These are phyloP conservation scores for Vachellia pachyceras DNA, from an alignment of 306 rosid genomes.

Conservation along the genomic window DNA sequence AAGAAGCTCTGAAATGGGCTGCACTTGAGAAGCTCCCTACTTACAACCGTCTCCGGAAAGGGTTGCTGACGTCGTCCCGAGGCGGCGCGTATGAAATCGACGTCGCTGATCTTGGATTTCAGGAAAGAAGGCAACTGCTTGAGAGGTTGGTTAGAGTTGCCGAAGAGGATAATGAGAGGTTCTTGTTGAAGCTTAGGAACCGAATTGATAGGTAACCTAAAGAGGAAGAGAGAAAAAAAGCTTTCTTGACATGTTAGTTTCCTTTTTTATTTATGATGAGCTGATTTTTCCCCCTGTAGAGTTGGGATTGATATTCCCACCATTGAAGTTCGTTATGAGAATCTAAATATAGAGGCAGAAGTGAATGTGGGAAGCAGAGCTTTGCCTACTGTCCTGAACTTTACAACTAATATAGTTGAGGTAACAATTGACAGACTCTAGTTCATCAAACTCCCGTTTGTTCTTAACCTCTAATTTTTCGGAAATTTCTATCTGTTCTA, in stretches of 20 bases:
- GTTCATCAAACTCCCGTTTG: not conserved
- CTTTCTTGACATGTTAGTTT: not conserved
- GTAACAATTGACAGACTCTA: constrained; percentile 31
- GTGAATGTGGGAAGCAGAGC: constrained; percentile 73
- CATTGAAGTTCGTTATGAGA: constrained; percentile 75
- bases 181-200: constrained; percentile 60
- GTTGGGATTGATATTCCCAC: constrained; percentile 73
- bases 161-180: constrained; percentile 56
- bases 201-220: constrained; percentile 65
- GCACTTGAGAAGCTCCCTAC: constrained; percentile 79
- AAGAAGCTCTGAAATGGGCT: constrained; percentile 77
- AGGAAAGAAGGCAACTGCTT: constrained; percentile 47
- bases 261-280: not conserved
- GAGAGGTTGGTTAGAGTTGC: constrained; percentile 49
- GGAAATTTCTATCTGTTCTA: constrained; percentile 17
- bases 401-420: constrained; percentile 46
- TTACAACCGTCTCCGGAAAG: constrained; percentile 70
- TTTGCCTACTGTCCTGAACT: constrained; percentile 61
- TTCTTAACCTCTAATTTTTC: not conserved
- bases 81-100: constrained; percentile 61
- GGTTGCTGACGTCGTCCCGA: constrained; percentile 53
- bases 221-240: too few relatives aligned
- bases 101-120: constrained; percentile 52
- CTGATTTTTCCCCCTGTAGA: constrained; percentile 26
- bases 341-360: constrained; percentile 65